These are phyloP conservation scores for Breynia disticha DNA, from an alignment of 441 rosid species.

Conservation along the genomic window DNA sequence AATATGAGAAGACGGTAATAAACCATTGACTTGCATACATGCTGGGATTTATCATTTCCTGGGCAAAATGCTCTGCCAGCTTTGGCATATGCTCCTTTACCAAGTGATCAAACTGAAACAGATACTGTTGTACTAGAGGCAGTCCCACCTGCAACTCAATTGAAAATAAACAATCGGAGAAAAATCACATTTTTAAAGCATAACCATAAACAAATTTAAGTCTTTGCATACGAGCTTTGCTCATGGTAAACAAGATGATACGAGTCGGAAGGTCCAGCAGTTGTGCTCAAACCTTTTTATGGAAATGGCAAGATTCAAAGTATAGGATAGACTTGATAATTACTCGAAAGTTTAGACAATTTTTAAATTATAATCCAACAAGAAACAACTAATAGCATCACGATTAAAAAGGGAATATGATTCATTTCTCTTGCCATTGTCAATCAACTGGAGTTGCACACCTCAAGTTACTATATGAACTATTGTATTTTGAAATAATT, in stretches of 20 bases:
- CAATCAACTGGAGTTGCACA: background rate
- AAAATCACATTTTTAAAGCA: no score
- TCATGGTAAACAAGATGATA: no score
- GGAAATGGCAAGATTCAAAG: background rate
- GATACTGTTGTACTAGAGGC: conserved; percentile 89
- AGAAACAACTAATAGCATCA: no score
- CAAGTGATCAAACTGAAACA: conserved; percentile 67
- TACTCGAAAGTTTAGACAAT: no score
- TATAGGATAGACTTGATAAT: no score
- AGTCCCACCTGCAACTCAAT: conserved; percentile 55
- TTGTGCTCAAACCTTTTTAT: no score
- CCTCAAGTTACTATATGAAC: background rate
- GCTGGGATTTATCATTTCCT: conserved; percentile 93
- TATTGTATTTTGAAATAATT: conserved; percentile 4
- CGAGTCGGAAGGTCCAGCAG: no score
- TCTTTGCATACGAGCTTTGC: no score
- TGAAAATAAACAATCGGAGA: background rate
- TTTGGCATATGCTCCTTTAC: conserved; percentile 76
- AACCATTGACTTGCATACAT: conserved; percentile 99
- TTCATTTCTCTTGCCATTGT: no score
- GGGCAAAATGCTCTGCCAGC: conserved; percentile 75
- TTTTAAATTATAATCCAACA: no score
- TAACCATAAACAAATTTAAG: no score
- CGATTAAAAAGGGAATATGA: no score
- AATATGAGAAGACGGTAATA: conserved; percentile 85